These are phyloP conservation scores for Termitomyces sp. DNA, from an alignment of 768 basidiomycete genomes.

Conservation along the genomic window DNA sequence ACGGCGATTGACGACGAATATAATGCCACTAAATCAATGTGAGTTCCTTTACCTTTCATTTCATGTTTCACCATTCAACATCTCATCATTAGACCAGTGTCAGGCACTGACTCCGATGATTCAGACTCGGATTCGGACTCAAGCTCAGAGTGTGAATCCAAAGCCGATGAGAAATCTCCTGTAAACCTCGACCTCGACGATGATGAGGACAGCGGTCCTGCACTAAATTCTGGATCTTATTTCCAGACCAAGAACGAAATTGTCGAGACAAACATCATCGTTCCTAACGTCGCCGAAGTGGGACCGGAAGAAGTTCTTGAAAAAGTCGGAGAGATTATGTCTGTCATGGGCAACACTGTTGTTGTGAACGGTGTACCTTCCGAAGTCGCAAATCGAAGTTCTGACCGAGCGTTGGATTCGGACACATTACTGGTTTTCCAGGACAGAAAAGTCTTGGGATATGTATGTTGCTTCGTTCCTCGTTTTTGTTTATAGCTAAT, in stretches of 20 bases:
- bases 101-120: constrained; percentile 1
- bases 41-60: constrained; percentile 10
- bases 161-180: constrained; percentile 14
- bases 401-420: constrained; percentile 72
- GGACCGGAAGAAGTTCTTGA: constrained; percentile 64
- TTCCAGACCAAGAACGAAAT: constrained; percentile 73
- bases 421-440: constrained; percentile 90
- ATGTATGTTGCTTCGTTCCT: constrained; percentile 60
- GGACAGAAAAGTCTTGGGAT: constrained; percentile 86
- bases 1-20: constrained; percentile 34
- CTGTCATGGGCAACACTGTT: constrained; percentile 66
- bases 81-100: constrained; percentile 11
- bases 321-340: constrained; percentile 75
- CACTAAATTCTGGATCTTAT: constrained; percentile 36
- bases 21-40: constrained; percentile 25
- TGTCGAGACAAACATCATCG: constrained; percentile 48
- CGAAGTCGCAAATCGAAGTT: constrained; percentile 38
- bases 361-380: constrained; percentile 65
- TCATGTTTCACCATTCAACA: constrained; percentile 5
- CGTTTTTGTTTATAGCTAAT: background rate
- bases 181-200: constrained; percentile 43
- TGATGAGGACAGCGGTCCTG: constrained; percentile 47
- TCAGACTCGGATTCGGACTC: constrained; percentile 36
- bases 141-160: constrained; percentile 26
- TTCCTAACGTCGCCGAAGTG: constrained; percentile 65